Evolutionary conservation across 352 stramenopile species (phyloP).

Genomic region (Globisporangium iwayamae): DNA sequence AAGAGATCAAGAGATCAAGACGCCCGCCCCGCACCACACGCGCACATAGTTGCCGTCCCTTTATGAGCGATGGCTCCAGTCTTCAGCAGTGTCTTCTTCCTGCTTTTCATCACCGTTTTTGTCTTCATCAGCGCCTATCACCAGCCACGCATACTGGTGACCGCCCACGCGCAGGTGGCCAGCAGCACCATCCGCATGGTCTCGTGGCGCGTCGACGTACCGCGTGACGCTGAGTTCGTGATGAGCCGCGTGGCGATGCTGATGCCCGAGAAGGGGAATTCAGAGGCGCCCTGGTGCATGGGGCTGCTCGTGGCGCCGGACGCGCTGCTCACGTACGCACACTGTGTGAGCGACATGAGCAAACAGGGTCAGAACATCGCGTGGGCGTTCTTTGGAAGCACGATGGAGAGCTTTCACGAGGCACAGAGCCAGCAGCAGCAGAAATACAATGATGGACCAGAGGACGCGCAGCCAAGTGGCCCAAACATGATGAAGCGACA

Average conservation of each 20-base stretch:
- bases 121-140: no score
- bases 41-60: neutral
- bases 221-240: neutral
- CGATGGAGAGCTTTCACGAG: slow-evolving; percentile 9
- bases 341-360: slow-evolving; percentile 15
- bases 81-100: neutral
- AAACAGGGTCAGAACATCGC: slow-evolving; percentile 4
- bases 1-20: neutral
- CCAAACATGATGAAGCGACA: neutral
- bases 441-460: neutral
- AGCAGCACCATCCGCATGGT: slow-evolving; percentile 1
- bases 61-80: slow-evolving; percentile 9
- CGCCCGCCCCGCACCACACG: neutral
- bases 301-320: slow-evolving; percentile 28
- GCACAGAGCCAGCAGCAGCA: neutral
- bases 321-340: slow-evolving; percentile 30
- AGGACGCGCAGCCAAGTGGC: neutral
- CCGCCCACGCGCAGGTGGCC: neutral
- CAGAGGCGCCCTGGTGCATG: slow-evolving; percentile 23
- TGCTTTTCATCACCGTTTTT: neutral
- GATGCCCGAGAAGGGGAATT: slow-evolving; percentile 8
- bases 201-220: slow-evolving; percentile 6
- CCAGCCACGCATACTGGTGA: neutral
- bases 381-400: slow-evolving; percentile 29
- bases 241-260: slow-evolving; percentile 24